Conservation (phyloP, 2,329 filamentous ascomycete genomes). For the Penicillium sp. region DNA sequence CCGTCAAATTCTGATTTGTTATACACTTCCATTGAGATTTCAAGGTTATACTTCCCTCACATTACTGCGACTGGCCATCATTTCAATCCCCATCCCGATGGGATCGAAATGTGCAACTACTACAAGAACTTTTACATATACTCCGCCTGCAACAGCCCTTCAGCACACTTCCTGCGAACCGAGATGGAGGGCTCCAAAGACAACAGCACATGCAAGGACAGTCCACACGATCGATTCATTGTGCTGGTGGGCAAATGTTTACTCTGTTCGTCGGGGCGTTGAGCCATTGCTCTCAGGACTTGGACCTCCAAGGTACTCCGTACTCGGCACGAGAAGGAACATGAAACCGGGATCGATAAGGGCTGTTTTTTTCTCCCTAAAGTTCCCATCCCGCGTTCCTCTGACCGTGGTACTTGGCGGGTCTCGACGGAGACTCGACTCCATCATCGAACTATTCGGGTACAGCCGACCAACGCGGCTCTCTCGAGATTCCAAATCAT, state of each 20-base stretch:
- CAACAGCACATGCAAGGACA: conserved; percentile 56
- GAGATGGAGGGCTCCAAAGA: conserved; percentile 66
- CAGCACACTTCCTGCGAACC: conserved; percentile 70
- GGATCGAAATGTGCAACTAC: conserved; percentile 57
- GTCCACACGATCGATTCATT: conserved; percentile 74
- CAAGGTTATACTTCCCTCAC: neutral
- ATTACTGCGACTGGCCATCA: neutral
- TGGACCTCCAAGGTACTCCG: neutral
- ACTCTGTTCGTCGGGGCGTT: conserved; percentile 43
- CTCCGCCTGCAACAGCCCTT: conserved; percentile 68
- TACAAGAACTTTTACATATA: conserved; percentile 79
- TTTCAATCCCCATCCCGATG: conserved; percentile 10
- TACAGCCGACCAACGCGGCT: conserved; percentile 11
- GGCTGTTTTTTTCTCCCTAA: neutral
- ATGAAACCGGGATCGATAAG: conserved; percentile 2
- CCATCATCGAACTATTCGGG: conserved; percentile 18
- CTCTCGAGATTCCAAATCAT: conserved; percentile 9
- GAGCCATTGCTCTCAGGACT: neutral
- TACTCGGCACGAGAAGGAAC: neutral
- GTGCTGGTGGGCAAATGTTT: conserved; percentile 66
- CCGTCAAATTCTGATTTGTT: neutral
- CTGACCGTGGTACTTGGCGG: conserved; percentile 4
- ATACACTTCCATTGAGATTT: neutral
- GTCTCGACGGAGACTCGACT: neutral
- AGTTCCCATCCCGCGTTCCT: conserved; percentile 2